Percentiles rank a stretch among this genome's conserved stretches.
Evolutionary conservation across 176 grass and related monocot genomes (phyloP).

Genomic region (Cenchrus americanus): DNA sequence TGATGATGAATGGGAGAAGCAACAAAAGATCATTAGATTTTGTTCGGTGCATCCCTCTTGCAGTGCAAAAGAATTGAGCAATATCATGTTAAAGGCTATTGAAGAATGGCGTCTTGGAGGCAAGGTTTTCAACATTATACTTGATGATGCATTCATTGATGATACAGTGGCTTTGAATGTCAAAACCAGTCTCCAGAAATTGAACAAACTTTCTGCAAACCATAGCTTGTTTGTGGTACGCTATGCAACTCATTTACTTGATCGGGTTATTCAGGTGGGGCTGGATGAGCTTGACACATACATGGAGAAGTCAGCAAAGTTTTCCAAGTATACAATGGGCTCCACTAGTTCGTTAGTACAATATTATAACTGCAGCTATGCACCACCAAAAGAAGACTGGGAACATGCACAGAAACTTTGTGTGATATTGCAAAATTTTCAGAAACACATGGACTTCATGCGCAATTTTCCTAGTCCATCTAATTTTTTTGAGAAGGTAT

Average conservation of each 20-base stretch:
- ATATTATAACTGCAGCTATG: conserved; percentile 18
- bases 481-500: conserved; percentile 6
- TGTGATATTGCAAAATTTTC: conserved; percentile 19
- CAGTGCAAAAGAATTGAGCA: neutral
- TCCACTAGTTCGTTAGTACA: conserved; percentile 15
- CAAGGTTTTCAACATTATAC: conserved; percentile 39
- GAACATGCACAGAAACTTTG: conserved; percentile 2
- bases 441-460: neutral
- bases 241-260: conserved; percentile 41
- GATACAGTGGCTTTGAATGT: conserved; percentile 33
- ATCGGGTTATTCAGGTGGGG: conserved; percentile 36
- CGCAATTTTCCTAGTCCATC: neutral
- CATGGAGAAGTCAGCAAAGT: conserved; percentile 25
- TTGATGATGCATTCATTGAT: conserved; percentile 35
- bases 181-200: conserved; percentile 1
- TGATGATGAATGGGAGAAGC: conserved; percentile 35
- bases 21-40: conserved; percentile 32
- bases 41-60: neutral
- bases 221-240: conserved; percentile 38
- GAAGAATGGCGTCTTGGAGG: conserved; percentile 12
- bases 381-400: conserved; percentile 28
- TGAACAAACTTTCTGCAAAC: neutral
- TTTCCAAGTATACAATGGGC: conserved; percentile 6
- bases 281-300: conserved; percentile 39
- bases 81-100: conserved; percentile 25